Conservation (phyloP, 768 basidiomycete genomes). For the Mycena vitilis region DNA sequence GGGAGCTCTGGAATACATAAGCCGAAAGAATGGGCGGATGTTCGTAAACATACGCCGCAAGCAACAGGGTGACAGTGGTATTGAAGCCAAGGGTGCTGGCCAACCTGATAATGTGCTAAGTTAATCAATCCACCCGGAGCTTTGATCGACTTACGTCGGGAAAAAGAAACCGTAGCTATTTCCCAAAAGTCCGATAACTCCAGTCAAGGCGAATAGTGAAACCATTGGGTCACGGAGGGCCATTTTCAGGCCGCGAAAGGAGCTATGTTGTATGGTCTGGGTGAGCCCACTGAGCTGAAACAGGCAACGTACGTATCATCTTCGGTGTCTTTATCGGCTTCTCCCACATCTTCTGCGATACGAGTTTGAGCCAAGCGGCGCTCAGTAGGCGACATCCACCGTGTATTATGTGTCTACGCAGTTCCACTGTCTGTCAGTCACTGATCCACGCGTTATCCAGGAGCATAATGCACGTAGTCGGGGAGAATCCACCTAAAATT, state of each 20-base stretch:
- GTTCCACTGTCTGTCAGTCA: not conserved
- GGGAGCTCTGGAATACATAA: constrained; percentile 57
- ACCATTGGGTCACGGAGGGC: constrained; percentile 69
- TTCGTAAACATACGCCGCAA: constrained; percentile 62
- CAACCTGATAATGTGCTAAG: constrained; percentile 48
- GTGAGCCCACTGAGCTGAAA: not conserved
- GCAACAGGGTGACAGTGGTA: constrained; percentile 65
- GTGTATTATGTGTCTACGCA: constrained; percentile 67
- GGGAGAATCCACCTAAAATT: constrained; percentile 63
- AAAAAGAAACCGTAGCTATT: constrained; percentile 71
- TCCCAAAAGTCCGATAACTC: constrained; percentile 60
- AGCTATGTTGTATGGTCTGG: constrained; percentile 43
- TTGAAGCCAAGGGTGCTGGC: constrained; percentile 69
- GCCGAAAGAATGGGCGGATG: not conserved
- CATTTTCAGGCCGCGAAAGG: constrained; percentile 61
- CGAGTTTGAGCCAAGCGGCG: constrained; percentile 69
- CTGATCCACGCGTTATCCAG: not conserved
- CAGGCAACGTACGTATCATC: constrained; percentile 62
- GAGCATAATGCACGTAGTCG: constrained; percentile 59
- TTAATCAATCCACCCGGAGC: not conserved
- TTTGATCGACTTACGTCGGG: constrained; percentile 50
- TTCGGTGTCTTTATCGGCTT: constrained; percentile 68
- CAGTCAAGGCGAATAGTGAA: constrained; percentile 64
- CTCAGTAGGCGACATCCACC: constrained; percentile 63
- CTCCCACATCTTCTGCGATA: constrained; percentile 73